Conservation (phyloP, 768 basidiomycete genomes). For the Tulasnella calospora region DNA sequence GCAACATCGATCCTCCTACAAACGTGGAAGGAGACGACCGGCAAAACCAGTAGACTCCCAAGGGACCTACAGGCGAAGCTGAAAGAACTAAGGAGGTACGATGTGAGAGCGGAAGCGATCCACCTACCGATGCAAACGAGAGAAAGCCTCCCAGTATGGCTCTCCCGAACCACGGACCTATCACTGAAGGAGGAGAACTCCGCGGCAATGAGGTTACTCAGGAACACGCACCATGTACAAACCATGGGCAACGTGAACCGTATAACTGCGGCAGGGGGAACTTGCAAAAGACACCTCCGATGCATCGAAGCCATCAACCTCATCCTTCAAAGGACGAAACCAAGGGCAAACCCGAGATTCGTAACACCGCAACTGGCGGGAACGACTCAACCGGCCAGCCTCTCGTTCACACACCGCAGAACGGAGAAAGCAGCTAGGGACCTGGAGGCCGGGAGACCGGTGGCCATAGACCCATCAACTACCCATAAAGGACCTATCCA, state of each 20-base stretch:
- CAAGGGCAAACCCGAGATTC: background rate
- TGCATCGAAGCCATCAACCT: background rate
- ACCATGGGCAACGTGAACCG: background rate
- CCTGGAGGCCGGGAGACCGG: background rate
- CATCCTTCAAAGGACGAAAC: background rate
- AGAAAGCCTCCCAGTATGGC: slow-evolving; percentile 7
- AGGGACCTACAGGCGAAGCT: background rate
- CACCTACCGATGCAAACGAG: background rate
- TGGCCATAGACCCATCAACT: background rate
- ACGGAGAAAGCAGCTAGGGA: background rate
- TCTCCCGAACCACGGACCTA: background rate
- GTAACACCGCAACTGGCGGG: background rate
- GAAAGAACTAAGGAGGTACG: background rate
- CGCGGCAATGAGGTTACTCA: background rate
- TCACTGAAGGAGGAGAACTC: background rate
- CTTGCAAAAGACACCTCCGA: background rate
- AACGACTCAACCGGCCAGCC: background rate
- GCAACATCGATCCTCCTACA: background rate
- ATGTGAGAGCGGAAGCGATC: background rate
- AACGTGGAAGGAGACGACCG: background rate
- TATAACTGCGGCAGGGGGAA: too few relatives aligned
- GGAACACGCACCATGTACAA: background rate
- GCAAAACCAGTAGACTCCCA: background rate
- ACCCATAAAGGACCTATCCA: background rate
- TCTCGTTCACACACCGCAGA: background rate